Evolutionary conservation across 768 basidiomycete genomes (phyloP).

Genomic region (Trametes coccinea): DNA sequence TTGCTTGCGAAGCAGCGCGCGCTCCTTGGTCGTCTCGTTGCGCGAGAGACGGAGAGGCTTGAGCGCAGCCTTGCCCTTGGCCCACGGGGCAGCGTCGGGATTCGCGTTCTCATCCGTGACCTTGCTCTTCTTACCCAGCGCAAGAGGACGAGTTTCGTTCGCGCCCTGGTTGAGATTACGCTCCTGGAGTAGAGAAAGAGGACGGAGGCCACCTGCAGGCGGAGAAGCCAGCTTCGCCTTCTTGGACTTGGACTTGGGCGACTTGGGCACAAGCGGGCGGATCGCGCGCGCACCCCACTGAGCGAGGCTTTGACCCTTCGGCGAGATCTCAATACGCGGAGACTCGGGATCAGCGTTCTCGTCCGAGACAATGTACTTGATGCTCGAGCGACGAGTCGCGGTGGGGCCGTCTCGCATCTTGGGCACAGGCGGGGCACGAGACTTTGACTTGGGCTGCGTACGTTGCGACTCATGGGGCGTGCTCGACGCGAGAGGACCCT

Average conservation of each 20-base stretch:
- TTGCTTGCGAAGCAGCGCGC: slow-evolving; percentile 53
- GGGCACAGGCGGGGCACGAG: slow-evolving; percentile 29
- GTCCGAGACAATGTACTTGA: slow-evolving; percentile 65
- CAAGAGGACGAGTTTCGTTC: slow-evolving; percentile 51
- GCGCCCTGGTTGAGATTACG: slow-evolving; percentile 45
- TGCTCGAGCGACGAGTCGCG: slow-evolving; percentile 51
- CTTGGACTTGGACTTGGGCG: slow-evolving; percentile 52
- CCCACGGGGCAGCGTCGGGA: slow-evolving; percentile 37
- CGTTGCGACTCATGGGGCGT: slow-evolving; percentile 56
- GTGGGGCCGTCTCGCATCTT: slow-evolving; percentile 23
- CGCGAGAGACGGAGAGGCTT: slow-evolving; percentile 61
- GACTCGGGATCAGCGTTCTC: slow-evolving; percentile 33
- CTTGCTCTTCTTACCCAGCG: slow-evolving; percentile 52
- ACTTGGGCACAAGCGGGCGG: slow-evolving; percentile 55
- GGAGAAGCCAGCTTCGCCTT: slow-evolving; percentile 23
- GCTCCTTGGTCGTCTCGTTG: slow-evolving; percentile 63
- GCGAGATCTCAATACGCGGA: slow-evolving; percentile 7
- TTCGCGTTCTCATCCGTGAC: slow-evolving; percentile 28
- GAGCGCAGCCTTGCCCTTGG: slow-evolving; percentile 46
- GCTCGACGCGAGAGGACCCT: slow-evolving; percentile 59
- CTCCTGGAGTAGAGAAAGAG: slow-evolving; percentile 63
- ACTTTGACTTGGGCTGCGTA: slow-evolving; percentile 26
- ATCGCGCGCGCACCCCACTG: slow-evolving; percentile 38
- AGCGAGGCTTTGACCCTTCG: slow-evolving; percentile 15
- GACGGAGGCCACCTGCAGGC: slow-evolving; percentile 52